Evolutionary conservation across 306 rosid genomes (phyloP).

Genomic region (Acmispon strigosus): DNA sequence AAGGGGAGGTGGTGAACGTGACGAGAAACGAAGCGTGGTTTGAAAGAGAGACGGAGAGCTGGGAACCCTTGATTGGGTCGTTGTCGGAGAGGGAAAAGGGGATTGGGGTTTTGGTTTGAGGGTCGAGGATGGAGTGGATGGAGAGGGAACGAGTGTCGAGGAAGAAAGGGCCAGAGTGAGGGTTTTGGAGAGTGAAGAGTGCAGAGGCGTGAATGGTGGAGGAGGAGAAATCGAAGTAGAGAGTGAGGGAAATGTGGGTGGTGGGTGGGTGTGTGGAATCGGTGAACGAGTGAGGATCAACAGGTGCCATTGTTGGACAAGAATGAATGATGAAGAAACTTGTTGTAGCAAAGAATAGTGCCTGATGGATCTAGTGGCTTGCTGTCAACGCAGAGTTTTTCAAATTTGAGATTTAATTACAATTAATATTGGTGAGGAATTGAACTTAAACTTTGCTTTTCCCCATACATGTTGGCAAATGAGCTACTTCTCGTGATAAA

Average conservation of each 20-base stretch:
- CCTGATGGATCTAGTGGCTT: no score
- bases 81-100: constrained; percentile 44
- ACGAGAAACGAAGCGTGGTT: constrained; percentile 46
- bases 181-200: constrained; percentile 42
- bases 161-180: constrained; percentile 55
- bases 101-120: constrained; percentile 28
- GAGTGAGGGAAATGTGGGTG: constrained; percentile 46
- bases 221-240: constrained; percentile 62
- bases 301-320: constrained; percentile 47
- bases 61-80: constrained; percentile 57
- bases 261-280: constrained; percentile 56
- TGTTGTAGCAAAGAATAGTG: no score
- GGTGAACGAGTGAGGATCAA: constrained; percentile 91
- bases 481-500: no score
- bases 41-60: constrained; percentile 49
- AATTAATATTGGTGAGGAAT: no score
- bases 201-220: constrained; percentile 61
- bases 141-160: constrained; percentile 75
- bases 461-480: no score
- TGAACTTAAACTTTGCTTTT: no score
- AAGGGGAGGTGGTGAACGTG: constrained; percentile 53
- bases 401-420: no score
- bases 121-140: constrained; percentile 44
- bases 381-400: no score
- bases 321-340: no score